These are phyloP conservation scores for Rhodotorula toruloides DNA, from an alignment of 768 basidiomycete genomes.

Conservation along the genomic window DNA sequence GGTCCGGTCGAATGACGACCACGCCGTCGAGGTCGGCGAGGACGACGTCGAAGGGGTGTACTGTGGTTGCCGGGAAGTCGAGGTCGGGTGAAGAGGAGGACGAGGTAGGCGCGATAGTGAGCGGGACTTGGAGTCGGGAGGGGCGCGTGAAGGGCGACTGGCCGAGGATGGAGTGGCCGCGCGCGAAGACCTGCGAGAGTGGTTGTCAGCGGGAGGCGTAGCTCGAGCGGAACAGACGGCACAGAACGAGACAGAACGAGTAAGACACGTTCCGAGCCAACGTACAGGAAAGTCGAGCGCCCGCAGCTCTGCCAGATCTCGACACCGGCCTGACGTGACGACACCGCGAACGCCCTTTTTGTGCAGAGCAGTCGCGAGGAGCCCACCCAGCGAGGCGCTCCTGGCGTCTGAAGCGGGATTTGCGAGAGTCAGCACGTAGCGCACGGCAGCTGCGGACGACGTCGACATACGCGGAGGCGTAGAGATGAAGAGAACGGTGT, in stretches of 20 bases:
- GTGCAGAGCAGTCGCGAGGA: conserved; percentile 55
- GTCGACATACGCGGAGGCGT: conserved; percentile 60
- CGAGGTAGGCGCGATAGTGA: conserved; percentile 48
- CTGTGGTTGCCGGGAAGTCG: conserved; percentile 51
- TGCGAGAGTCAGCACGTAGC: neutral
- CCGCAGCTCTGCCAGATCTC: conserved; percentile 75
- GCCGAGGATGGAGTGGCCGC: conserved; percentile 76
- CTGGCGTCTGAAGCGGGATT: conserved; percentile 9
- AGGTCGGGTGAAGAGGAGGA: conserved; percentile 36
- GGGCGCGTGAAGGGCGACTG: conserved; percentile 78
- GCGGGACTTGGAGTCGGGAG: conserved; percentile 64
- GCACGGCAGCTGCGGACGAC: neutral
- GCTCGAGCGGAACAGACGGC: too few species aligned
- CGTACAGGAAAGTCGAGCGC: conserved; percentile 60
- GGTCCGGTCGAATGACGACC: conserved; percentile 63
- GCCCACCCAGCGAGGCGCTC: conserved; percentile 27
- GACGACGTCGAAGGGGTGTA: conserved; percentile 73
- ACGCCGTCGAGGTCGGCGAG: conserved; percentile 86
- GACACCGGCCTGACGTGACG: conserved; percentile 63
- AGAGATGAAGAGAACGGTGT: conserved; percentile 66
- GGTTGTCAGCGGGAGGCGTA: too few species aligned
- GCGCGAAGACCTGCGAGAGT: conserved; percentile 60
- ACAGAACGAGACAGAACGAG: too few species aligned
- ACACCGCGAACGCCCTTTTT: conserved; percentile 69
- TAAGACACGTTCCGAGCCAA: neutral